Evolutionary conservation across 2,329 filamentous ascomycete genomes (phyloP), one percentile per base, ranked within the genome.

Genomic region (Botrytis elliptica): DNA sequence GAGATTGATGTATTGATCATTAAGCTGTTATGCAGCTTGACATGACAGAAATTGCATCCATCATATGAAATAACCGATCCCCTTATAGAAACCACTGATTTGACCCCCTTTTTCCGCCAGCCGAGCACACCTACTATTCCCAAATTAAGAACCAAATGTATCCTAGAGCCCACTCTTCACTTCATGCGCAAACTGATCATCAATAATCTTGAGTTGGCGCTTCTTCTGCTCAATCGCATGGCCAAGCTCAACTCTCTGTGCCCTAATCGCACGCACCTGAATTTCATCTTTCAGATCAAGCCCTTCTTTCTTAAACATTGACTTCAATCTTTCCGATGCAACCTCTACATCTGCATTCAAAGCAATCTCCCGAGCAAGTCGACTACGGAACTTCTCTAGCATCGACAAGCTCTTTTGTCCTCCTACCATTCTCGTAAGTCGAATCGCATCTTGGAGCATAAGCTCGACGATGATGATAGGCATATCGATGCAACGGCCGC

Each of bases 11-110:
- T 60, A 12, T 29, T 10, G 20, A 16, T 29, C 3, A 22, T 3
- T 60, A 10, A 10, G 1, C n/a, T 22, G 16, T 60, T 33, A 12
- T 22, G 8, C 33, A 60, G n/a, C 29, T 33, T 10, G 57, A 60
- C 29, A 22, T 29, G 57, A 60, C 3, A 60, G 57, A 36, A 36
- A 22, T 10, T 36, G 29, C 9, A 60, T 20, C 16, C 22, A 36
- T 60, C 18, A 36, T 60, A 33, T 29, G n/a, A 18, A 33, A 57
- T 29, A 29, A 57, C 2, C 20, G 3, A 57, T 8, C 14, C n/a
- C 14, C n/a, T 3, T 16, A 4, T 3, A 0, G 3, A 57, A 18
- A 4, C 1, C 10, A 16, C 14, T 33, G 4, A 25, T 33, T 6
- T 16, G 3, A 18, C 3, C 52, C 29, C n/a, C 4, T 9, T 29